Evolutionary conservation across 176 grass and related monocot species (phyloP).

Genomic region (Rhynchospora pubera): DNA sequence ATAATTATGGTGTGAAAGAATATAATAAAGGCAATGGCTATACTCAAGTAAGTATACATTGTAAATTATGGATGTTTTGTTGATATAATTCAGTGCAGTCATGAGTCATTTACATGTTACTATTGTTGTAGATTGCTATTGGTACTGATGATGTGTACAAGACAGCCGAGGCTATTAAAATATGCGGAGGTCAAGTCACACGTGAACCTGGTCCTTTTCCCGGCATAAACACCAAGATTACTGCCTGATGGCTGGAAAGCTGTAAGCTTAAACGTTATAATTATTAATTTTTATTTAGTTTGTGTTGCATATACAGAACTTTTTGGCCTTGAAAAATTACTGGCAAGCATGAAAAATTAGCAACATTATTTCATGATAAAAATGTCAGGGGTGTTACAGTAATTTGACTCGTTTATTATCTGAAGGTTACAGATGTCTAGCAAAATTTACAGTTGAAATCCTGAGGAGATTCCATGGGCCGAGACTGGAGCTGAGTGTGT

Average conservation of each 20-base stretch:
- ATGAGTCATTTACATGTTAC: too few species aligned
- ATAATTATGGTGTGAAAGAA: constrained; percentile 84
- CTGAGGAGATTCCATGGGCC: too few species aligned
- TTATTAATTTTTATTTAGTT: constrained; percentile 6
- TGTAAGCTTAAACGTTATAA: constrained; percentile 37
- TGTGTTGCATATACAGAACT: not conserved
- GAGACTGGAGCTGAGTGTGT: too few species aligned
- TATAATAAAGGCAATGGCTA: constrained; percentile 92
- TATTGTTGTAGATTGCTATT: constrained; percentile 77
- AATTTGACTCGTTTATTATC: constrained; percentile 3
- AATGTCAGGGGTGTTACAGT: not conserved
- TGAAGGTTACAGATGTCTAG: not conserved
- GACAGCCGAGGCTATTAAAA: constrained; percentile 66
- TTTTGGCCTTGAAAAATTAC: constrained; percentile 22
- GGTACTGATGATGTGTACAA: constrained; percentile 99
- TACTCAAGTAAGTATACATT: constrained; percentile 63
- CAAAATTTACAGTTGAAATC: not conserved
- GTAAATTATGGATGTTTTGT: not conserved
- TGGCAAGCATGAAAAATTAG: too few species aligned
- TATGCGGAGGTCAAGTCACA: constrained; percentile 62
- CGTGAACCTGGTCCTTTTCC: constrained; percentile 95
- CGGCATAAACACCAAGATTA: constrained; percentile 87
- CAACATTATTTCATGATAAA: not conserved
- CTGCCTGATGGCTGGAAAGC: constrained; percentile 96
- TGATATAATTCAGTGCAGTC: constrained; percentile 15